These are phyloP conservation scores for Oemleria cerasiformis DNA, from an alignment of 306 rosid genomes.

Conservation along the genomic window DNA sequence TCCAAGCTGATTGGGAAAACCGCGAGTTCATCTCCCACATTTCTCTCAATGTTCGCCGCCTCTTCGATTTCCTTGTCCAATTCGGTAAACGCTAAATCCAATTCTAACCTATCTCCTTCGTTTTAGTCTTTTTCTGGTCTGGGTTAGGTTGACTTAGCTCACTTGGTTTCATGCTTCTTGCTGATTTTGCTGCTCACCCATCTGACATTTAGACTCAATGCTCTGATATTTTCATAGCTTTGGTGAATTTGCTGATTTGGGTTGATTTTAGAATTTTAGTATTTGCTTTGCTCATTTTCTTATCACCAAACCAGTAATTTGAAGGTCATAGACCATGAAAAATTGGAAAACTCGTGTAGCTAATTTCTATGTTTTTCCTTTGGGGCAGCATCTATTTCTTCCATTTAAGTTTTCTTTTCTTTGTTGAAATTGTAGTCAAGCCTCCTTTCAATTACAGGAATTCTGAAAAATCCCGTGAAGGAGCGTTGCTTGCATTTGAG, in stretches of 20 bases:
- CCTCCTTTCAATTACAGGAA: conserved; percentile 50
- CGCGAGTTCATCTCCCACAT: no score
- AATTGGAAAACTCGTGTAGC: no score
- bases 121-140: neutral
- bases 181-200: conserved; percentile 1
- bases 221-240: no score
- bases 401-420: no score
- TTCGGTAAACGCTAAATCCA: no score
- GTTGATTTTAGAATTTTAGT: no score
- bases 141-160: neutral
- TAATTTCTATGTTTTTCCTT: neutral
- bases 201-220: neutral
- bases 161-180: neutral
- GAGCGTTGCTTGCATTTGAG: conserved; percentile 93
- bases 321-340: neutral
- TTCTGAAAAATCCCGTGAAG: conserved; percentile 92
- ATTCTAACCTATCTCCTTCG: neutral
- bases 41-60: no score
- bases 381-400: neutral
- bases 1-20: conserved; percentile 98
- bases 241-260: no score
- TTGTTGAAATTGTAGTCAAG: no score
- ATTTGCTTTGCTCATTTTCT: no score
- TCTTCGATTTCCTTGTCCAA: no score
- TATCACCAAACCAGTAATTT: no score